These are phyloP conservation scores for Paecilomyces niveus DNA, from an alignment of 2,329 filamentous ascomycete species.

Conservation along the genomic window DNA sequence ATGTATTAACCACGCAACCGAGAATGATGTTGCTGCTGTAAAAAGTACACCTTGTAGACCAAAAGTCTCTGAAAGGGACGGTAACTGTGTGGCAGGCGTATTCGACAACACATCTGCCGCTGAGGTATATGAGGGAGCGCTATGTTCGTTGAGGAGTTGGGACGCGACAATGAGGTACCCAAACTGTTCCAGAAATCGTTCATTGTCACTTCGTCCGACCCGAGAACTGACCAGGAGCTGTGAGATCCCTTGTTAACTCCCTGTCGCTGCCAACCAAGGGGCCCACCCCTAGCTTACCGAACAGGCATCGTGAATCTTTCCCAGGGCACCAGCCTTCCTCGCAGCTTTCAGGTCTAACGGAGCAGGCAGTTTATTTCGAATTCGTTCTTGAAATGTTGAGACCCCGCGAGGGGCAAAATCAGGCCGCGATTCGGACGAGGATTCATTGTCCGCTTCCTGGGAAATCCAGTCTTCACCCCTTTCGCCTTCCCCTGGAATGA, in stretches of 20 bases:
- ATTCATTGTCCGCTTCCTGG: constrained; percentile 20
- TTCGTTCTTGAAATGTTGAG: constrained; percentile 42
- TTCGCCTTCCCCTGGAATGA: constrained; percentile 38
- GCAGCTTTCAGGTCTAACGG: constrained; percentile 35
- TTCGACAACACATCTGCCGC: constrained; percentile 26
- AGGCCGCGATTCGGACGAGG: constrained; percentile 20
- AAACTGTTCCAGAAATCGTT: constrained; percentile 83
- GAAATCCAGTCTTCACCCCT: constrained; percentile 32
- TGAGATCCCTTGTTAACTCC: background rate
- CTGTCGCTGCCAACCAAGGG: too few relatives aligned
- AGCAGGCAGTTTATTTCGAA: constrained; percentile 43
- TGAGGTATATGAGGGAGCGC: constrained; percentile 33
- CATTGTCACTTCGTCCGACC: constrained; percentile 70
- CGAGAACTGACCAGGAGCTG: constrained; percentile 28
- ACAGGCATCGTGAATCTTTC: constrained; percentile 40
- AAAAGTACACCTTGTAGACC: constrained; percentile 60
- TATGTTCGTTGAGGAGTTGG: constrained; percentile 67
- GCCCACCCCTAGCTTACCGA: constrained; percentile 31
- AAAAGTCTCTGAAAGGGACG: constrained; percentile 39
- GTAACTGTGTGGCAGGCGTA: constrained; percentile 20
- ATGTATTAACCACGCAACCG: constrained; percentile 60
- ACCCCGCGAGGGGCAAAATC: constrained; percentile 46
- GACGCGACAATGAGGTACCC: constrained; percentile 90
- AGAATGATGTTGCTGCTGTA: constrained; percentile 57
- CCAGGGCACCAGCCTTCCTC: constrained; percentile 23